Conservation (phyloP, 176 grass and related monocot species). For the Triticum urartu region DNA sequence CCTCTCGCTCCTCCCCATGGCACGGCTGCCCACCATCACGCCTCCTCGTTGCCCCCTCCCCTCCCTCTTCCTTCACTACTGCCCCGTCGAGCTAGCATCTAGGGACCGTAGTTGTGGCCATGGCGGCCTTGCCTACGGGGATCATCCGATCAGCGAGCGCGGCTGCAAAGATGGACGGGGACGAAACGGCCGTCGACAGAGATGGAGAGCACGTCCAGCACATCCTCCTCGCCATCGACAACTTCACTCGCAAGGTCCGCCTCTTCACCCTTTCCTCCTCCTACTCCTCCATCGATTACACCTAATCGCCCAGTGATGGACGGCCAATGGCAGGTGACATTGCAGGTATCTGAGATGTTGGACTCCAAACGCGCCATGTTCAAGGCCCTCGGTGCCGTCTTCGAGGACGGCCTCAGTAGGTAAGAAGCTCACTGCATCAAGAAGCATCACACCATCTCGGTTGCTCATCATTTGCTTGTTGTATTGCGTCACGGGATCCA, state of each 20-base stretch:
- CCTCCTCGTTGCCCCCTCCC: too few relatives aligned
- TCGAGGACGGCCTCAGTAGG: conserved; percentile 85
- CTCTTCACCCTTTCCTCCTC: neutral
- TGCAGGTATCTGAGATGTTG: conserved; percentile 78
- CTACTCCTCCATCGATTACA: neutral
- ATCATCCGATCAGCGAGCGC: too few relatives aligned
- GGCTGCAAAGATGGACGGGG: too few relatives aligned
- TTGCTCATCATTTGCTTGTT: neutral
- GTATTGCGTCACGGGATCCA: conserved; percentile 52
- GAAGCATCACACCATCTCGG: neutral
- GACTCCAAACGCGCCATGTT: conserved; percentile 69
- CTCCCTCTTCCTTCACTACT: too few relatives aligned
- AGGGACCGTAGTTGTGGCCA: too few relatives aligned
- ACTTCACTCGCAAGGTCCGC: conserved; percentile 68
- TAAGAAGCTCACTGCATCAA: conserved; percentile 15
- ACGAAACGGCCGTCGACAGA: conserved; percentile 30
- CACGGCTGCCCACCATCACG: too few relatives aligned
- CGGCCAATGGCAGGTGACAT: neutral
- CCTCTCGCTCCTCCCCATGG: too few relatives aligned
- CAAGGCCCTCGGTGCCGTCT: conserved; percentile 70
- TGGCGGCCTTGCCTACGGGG: too few relatives aligned
- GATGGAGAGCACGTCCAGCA: conserved; percentile 62
- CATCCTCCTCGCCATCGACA: conserved; percentile 15
- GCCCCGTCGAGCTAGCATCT: too few relatives aligned
- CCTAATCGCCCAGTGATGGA: neutral